phyloP scores from a whole-genome alignment of 2,329 filamentous ascomycete genomes.

The Aschersonia sp. region DNA sequence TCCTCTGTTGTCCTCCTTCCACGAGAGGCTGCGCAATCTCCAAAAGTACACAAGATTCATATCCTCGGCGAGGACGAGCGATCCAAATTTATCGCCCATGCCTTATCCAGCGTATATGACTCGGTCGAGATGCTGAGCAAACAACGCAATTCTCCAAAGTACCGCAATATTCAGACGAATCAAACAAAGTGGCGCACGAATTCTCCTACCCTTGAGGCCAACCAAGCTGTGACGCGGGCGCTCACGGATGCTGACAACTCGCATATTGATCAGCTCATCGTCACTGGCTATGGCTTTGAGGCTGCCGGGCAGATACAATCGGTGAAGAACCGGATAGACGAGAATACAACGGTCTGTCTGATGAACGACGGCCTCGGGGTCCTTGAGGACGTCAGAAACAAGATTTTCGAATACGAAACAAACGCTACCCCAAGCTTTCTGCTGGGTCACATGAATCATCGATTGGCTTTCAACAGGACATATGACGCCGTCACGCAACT shows the following conservation, averaged over 20 bases:
- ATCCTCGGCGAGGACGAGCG: conserved; percentile 26
- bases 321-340: conserved; percentile 51
- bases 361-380: conserved; percentile 74
- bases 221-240: conserved; percentile 6
- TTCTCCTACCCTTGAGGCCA: conserved; percentile 8
- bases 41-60: conserved; percentile 23
- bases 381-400: conserved; percentile 60
- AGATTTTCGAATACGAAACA: conserved; percentile 52
- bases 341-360: conserved; percentile 58
- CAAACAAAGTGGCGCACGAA: conserved; percentile 8
- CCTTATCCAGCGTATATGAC: conserved; percentile 24
- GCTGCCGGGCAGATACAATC: conserved; percentile 37
- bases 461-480: conserved; percentile 26
- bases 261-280: conserved; percentile 56
- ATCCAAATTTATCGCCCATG: conserved; percentile 25
- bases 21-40: conserved; percentile 15
- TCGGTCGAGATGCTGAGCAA: conserved; percentile 20
- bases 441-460: conserved; percentile 45
- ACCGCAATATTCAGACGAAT: conserved; percentile 15
- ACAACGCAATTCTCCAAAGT: conserved; percentile 12
- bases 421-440: conserved; percentile 64
- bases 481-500: conserved; percentile 24
- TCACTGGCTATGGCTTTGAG: conserved; percentile 46
- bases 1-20: conserved; percentile 20
- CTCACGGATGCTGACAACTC: conserved; percentile 18